phyloP scores from a whole-genome alignment of 2,329 filamentous ascomycete species.

The Parafenestella ontariensis region DNA sequence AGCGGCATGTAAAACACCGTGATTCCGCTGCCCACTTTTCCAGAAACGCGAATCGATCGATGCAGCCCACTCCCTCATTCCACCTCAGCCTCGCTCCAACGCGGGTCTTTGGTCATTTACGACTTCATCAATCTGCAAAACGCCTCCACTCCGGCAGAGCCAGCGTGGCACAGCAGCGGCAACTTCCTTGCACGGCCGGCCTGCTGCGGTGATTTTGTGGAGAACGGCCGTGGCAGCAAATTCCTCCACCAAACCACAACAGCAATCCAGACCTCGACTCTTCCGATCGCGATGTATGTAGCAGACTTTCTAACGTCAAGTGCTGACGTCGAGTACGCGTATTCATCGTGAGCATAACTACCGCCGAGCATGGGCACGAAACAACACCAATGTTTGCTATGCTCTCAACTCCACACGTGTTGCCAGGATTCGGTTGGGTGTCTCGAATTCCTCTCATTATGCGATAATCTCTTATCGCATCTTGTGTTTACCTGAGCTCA shows the following conservation, averaged over 20 bases:
- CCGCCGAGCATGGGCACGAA: conserved; percentile 2
- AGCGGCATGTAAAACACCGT: conserved; percentile 10
- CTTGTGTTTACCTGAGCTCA: conserved; percentile 3
- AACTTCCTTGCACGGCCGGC: not conserved
- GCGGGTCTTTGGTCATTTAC: conserved; percentile 15
- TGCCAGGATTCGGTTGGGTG: not conserved
- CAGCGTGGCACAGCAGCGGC: conserved; percentile 10
- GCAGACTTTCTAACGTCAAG: not conserved
- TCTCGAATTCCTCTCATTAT: not conserved
- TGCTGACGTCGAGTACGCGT: no score
- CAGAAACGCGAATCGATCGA: not conserved
- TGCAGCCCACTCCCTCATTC: not conserved
- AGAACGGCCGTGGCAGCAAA: conserved; percentile 1
- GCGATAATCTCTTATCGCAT: not conserved
- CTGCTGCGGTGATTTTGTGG: conserved; percentile 7
- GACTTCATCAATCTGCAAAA: conserved; percentile 20
- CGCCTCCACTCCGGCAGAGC: not conserved
- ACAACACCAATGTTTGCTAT: not conserved
- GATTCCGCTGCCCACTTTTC: not conserved
- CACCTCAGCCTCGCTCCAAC: conserved; percentile 10
- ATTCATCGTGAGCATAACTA: no score
- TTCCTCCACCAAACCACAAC: not conserved
- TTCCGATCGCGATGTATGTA: not conserved
- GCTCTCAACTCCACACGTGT: not conserved
- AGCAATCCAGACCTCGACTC: not conserved